Conservation (phyloP, 768 basidiomycete species). For the Austroboletus eburneus region DNA sequence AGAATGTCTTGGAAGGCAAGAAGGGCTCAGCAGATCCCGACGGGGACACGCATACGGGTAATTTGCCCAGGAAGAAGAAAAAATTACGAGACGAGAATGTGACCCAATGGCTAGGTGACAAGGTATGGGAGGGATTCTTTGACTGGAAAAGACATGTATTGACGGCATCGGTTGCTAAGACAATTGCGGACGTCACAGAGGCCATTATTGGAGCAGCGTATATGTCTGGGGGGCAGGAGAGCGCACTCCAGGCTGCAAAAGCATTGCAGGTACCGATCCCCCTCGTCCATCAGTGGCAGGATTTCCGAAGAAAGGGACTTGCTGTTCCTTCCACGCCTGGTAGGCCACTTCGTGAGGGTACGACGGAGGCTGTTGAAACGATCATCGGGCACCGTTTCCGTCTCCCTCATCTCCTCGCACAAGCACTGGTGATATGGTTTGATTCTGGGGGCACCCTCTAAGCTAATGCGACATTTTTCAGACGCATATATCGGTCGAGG, state of each 20-base stretch:
- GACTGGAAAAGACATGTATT: conserved; percentile 4
- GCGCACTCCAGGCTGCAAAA: conserved; percentile 61
- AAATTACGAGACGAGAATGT: conserved; percentile 37
- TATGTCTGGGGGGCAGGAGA: conserved; percentile 65
- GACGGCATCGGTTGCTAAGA: conserved; percentile 38
- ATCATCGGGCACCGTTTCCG: conserved; percentile 63
- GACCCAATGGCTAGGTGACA: conserved; percentile 68
- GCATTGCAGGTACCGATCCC: conserved; percentile 63
- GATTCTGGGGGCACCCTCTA: neutral
- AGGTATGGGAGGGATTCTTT: conserved; percentile 41
- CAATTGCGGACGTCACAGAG: conserved; percentile 80
- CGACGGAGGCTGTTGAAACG: conserved; percentile 53
- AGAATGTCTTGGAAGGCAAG: conserved; percentile 7
- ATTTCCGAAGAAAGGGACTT: conserved; percentile 51
- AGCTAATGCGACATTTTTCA: conserved; percentile 29
- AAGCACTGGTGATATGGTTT: conserved; percentile 61
- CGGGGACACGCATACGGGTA: conserved; percentile 5
- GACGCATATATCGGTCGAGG: conserved; percentile 65
- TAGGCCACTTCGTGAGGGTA: conserved; percentile 43
- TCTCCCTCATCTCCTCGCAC: conserved; percentile 58
- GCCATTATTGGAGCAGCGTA: conserved; percentile 83
- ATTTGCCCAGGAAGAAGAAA: conserved; percentile 36
- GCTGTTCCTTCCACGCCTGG: conserved; percentile 41
- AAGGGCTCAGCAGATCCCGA: conserved; percentile 11
- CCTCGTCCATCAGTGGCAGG: conserved; percentile 63